Base-by-base conservation (phyloP, 352 stramenopile genomes). In the Pythium guiyangense region DNA sequence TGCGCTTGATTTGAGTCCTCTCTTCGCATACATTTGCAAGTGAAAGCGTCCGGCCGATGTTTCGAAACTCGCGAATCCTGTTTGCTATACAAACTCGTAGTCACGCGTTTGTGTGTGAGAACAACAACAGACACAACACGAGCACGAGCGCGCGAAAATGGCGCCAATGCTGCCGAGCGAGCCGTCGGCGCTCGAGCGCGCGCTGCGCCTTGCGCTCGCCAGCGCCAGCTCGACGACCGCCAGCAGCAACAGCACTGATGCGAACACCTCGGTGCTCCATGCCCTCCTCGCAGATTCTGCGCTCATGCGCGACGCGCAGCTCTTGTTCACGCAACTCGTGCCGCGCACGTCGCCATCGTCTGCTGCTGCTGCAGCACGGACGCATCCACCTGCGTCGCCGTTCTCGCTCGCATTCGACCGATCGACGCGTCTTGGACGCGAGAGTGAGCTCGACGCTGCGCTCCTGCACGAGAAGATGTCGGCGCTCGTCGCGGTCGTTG, bases 401-500 rank as follows among this genome's bases (percentile, higher is more conserved):
- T 63, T 58, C 34, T 47, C 49, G 35, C 22, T 29, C 25, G 6
- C 44, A 26, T 57, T 63, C n/a, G 42, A 47, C 2, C 42, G 42
- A 6, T 26, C 42, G 42, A 47, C 20, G 42, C 42, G 18, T 4
- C 42, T 20, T 27, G 26, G 20, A 42, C 34, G 42, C 29, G 39
- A 31, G 6, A 25, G 49, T 15, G 46, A 48, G 22, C 54, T 27
- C 18, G 34, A 49, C n/a, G 69, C 52, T 31, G 54, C 52, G 4
- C 55, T 75, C 26, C 63, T 43, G 26, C 56, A 70, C 18, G 45
- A 53, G 39, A 66, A 66, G 45, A 63, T 84, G 31, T 79, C 61
- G 67, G 74, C 70, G 35, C 55, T 82, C 26, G 74, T 79, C 45
- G 74, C 74, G 0, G 62, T 85, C 12, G 67, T 82, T 20, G 74